Percentiles rank a stretch among this genome's conserved stretches.
phyloP scores from a whole-genome alignment of 2,329 filamentous ascomycete genomes.

The Paecilomyces formosus region DNA sequence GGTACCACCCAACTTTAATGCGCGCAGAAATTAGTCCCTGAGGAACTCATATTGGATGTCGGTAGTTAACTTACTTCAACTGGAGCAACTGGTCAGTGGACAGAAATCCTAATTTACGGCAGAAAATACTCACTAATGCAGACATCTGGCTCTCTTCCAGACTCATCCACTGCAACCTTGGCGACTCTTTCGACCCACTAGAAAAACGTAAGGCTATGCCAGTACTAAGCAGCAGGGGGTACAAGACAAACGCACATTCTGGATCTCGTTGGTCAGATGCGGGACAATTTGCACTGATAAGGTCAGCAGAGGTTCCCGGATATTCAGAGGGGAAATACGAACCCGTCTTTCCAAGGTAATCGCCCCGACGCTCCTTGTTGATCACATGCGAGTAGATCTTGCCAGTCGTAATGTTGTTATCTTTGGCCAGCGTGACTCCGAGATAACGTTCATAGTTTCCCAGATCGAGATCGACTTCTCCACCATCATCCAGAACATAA shows the following conservation, averaged over 20 bases:
- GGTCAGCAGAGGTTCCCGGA: background rate
- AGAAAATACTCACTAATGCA: slow-evolving; percentile 63
- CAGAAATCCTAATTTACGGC: background rate
- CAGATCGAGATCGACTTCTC: slow-evolving; percentile 67
- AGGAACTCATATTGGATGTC: slow-evolving; percentile 52
- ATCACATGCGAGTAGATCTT: slow-evolving; percentile 93
- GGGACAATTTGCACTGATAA: slow-evolving; percentile 72
- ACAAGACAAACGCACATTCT: background rate
- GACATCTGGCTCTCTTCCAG: slow-evolving; percentile 74
- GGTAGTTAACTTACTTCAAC: slow-evolving; percentile 10
- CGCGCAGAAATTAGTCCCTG: background rate
- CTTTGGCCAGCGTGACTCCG: slow-evolving; percentile 69
- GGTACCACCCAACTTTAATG: slow-evolving; percentile 40
- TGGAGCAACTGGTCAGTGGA: slow-evolving; percentile 4
- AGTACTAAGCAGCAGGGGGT: slow-evolving; percentile 71
- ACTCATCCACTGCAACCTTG: slow-evolving; percentile 77
- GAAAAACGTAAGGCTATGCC: background rate
- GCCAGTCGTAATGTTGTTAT: slow-evolving; percentile 96
- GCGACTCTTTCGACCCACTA: slow-evolving; percentile 74
- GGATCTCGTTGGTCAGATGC: slow-evolving; percentile 63
- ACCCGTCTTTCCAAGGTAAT: slow-evolving; percentile 75
- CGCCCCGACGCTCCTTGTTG: slow-evolving; percentile 60
- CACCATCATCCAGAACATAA: slow-evolving; percentile 79
- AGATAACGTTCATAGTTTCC: slow-evolving; percentile 78
- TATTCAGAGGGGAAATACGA: background rate